Percentiles rank a stretch among this genome's conserved stretches.
phyloP scores from a whole-genome alignment of 192 early-diverging fungal genomes.

The Podila epicladia region DNA sequence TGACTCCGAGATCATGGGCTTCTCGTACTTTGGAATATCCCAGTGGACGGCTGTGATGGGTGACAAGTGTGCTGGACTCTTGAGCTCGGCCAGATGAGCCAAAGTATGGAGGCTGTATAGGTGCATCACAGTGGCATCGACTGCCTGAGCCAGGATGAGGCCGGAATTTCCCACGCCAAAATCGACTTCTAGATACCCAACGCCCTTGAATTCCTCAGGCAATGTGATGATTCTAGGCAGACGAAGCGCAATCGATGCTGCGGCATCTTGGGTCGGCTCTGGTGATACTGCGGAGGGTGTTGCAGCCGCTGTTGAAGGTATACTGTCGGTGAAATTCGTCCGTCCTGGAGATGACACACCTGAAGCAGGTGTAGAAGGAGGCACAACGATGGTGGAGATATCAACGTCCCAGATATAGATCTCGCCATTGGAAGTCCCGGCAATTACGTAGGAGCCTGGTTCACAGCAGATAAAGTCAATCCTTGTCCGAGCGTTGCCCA shows the following conservation, averaged over 20 bases:
- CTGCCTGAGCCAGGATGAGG: slow-evolving; percentile 17
- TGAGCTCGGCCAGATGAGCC: slow-evolving; percentile 19
- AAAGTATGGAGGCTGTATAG: slow-evolving; percentile 35
- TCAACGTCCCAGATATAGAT: slow-evolving; percentile 36
- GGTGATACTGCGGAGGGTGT: background rate
- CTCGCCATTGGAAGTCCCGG: slow-evolving; percentile 33
- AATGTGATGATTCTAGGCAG: slow-evolving; percentile 9
- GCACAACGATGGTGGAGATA: slow-evolving; percentile 16
- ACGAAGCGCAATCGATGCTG: background rate
- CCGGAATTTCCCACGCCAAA: slow-evolving; percentile 19
- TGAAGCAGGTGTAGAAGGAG: slow-evolving; percentile 6
- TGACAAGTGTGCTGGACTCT: slow-evolving; percentile 38
- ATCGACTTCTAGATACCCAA: slow-evolving; percentile 31
- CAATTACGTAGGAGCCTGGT: slow-evolving; percentile 23
- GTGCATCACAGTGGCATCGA: slow-evolving; percentile 24
- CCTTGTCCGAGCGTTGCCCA: background rate
- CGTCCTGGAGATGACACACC: slow-evolving; percentile 12
- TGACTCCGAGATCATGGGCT: slow-evolving; percentile 33
- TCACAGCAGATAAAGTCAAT: slow-evolving; percentile 45
- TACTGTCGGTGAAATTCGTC: background rate
- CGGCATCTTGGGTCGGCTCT: too few relatives aligned
- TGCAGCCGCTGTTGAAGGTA: background rate
- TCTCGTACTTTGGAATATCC: slow-evolving; percentile 37
- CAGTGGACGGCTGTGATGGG: slow-evolving; percentile 38
- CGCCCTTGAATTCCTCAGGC: slow-evolving; percentile 30